These are phyloP conservation scores for Spiraea crenata DNA, from an alignment of 331 rosid species.

Conservation along the genomic window DNA sequence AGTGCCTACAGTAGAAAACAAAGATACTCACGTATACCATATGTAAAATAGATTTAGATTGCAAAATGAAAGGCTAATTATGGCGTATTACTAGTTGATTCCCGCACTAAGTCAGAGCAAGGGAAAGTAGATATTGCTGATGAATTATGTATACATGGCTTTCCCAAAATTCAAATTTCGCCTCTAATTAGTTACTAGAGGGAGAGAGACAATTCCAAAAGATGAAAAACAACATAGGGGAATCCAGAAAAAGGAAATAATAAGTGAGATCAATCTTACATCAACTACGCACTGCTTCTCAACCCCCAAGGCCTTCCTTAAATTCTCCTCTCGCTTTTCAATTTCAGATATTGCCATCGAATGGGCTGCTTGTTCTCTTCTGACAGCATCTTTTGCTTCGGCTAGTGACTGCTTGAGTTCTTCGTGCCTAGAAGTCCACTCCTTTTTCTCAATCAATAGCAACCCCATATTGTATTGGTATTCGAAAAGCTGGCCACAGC, in stretches of 20 bases:
- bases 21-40: not conserved
- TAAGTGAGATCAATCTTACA: conserved; percentile 56
- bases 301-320: conserved; percentile 89
- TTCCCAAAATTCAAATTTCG: not conserved
- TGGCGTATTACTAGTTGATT: not conserved
- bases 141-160: not conserved
- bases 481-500: conserved; percentile 68
- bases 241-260: not conserved
- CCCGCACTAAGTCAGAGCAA: not conserved
- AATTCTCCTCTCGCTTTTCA: conserved; percentile 78
- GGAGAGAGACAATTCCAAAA: not conserved
- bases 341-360: conserved; percentile 67
- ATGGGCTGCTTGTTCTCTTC: conserved; percentile 70
- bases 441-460: conserved; percentile 95
- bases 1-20: not conserved
- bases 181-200: not conserved
- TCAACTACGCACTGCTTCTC: conserved; percentile 93
- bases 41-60: not conserved
- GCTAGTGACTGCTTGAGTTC: conserved; percentile 53
- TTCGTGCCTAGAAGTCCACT: conserved; percentile 63
- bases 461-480: conserved; percentile 97
- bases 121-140: not conserved
- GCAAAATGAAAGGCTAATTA: not conserved
- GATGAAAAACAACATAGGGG: not conserved
- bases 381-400: conserved; percentile 72